A percentile compares a stretch with the other conserved stretches of the same genome.
These are phyloP conservation scores for Pelargonium nanum DNA, from an alignment of 345 rosid species.

Conservation along the genomic window DNA sequence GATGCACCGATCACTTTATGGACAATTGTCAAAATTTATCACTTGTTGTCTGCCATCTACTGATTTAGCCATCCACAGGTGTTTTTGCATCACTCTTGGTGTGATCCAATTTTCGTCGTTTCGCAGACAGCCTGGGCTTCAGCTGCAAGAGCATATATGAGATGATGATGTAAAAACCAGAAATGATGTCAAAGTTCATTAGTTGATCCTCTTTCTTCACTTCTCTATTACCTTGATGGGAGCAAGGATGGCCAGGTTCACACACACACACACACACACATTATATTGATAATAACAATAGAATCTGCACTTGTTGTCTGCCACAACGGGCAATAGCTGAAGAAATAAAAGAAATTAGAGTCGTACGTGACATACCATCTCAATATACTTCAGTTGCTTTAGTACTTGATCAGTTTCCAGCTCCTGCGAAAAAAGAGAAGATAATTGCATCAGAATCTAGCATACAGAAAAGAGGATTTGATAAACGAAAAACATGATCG, in stretches of 20 bases:
- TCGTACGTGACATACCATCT: slow-evolving; percentile 38
- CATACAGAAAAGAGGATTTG: not conserved
- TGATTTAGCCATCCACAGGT: not conserved
- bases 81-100: slow-evolving; percentile 5
- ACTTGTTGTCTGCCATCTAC: not conserved
- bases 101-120: slow-evolving; percentile 23
- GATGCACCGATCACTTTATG: not conserved
- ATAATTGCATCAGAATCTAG: slow-evolving; percentile 4
- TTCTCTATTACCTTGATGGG: not conserved
- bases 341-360: not conserved
- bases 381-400: slow-evolving; percentile 65
- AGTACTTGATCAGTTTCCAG: slow-evolving; percentile 67
- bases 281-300: not conserved
- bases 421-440: slow-evolving; percentile 44
- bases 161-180: slow-evolving; percentile 11
- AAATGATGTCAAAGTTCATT: not conserved
- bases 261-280: too few species aligned
- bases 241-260: too few species aligned
- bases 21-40: not conserved
- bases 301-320: not conserved
- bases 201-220: not conserved
- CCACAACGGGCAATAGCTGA: not conserved
- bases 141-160: slow-evolving; percentile 28
- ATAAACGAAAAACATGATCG: not conserved
- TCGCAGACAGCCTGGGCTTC: slow-evolving; percentile 36